These are phyloP conservation scores for Colletotrichum cordylinicola DNA, from an alignment of 2,329 filamentous ascomycete species.

Conservation along the genomic window DNA sequence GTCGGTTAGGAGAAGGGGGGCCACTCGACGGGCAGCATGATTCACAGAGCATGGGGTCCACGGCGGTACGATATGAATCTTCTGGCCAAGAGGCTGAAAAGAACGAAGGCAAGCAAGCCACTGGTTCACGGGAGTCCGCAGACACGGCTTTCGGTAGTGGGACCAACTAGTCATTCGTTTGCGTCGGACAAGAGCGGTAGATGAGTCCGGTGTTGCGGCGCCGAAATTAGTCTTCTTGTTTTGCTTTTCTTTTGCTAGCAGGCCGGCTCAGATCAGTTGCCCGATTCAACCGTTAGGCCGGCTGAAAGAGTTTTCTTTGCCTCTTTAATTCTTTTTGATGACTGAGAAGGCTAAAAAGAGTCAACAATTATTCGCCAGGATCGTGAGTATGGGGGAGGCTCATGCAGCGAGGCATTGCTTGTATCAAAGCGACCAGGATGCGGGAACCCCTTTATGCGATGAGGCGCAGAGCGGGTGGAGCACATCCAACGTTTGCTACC, in stretches of 20 bases:
- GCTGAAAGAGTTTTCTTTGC: not conserved
- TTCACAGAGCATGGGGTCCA: not conserved
- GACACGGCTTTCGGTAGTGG: not conserved
- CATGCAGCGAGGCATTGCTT: slow-evolving; percentile 13
- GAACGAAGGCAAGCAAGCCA: not conserved
- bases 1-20: not conserved
- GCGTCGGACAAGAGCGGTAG: not conserved
- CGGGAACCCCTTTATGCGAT: slow-evolving; percentile 17
- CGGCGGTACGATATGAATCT: not conserved
- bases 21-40: not conserved
- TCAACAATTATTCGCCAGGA: not conserved
- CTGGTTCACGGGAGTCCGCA: slow-evolving; percentile 10
- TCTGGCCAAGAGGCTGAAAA: not conserved
- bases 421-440: slow-evolving; percentile 13
- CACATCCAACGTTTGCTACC: not conserved
- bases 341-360: not conserved
- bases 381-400: slow-evolving; percentile 7
- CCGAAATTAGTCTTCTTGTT: not conserved
- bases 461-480: slow-evolving; percentile 15
- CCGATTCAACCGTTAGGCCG: not conserved
- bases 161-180: not conserved
- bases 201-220: not conserved
- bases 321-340: not conserved
- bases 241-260: slow-evolving; percentile 1
- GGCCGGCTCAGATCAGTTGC: not conserved